Evolutionary conservation across 1,139 yeast genomes (phyloP), one percentile per base, ranked within the genome.

Genomic region (Debaryomyces fabryi): DNA sequence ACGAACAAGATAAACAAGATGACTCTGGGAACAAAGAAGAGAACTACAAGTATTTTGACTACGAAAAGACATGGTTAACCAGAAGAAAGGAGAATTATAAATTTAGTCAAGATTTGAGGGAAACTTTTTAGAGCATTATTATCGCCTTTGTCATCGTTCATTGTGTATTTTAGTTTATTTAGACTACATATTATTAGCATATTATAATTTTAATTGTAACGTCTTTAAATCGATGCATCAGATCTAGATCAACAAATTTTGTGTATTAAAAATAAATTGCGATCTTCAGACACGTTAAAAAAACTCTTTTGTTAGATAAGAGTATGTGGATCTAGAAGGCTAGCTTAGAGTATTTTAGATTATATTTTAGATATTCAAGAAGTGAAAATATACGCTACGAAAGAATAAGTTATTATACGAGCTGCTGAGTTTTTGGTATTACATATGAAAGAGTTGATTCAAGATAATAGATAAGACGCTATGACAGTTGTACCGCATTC

Each of bases 11-110:
- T 32, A 51, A 41, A 35, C 38, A 23, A 7, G 51, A 46, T 39
- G 46, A 49, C 16, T 25, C 40, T 16, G 54, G 47, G 33, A 52
- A 58, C 15, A 63, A 56, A 66, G 85, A 77, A 45, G 75, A 81
- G 12, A 81, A 85, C 55, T 86, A 93, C 78, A 83, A 85, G 62
- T 89, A 87, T 68, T 93, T 93, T 68, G 99, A 93, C 67, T 88
- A 85, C 65, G 95, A 89, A 65, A 90, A 87, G 57, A 82, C 89
- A 35, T 93, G 99, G 98, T 74, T 86, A 58, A 86, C 88, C 44
- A 81, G 96, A 60, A 82, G 96, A 59, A 87, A 82, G 66, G 86
- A 88, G 66, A 82, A 83, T 58, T 84, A 81, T 57, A 79, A 75
- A 54, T 65, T 70, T 51, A 49, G 53, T 44, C 58, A 55, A 45